A percentile compares a stretch with the other conserved stretches of the same genome.
Evolutionary conservation across 257 asterid species (phyloP).

Genomic region (Nyctanthes arbortristis): DNA sequence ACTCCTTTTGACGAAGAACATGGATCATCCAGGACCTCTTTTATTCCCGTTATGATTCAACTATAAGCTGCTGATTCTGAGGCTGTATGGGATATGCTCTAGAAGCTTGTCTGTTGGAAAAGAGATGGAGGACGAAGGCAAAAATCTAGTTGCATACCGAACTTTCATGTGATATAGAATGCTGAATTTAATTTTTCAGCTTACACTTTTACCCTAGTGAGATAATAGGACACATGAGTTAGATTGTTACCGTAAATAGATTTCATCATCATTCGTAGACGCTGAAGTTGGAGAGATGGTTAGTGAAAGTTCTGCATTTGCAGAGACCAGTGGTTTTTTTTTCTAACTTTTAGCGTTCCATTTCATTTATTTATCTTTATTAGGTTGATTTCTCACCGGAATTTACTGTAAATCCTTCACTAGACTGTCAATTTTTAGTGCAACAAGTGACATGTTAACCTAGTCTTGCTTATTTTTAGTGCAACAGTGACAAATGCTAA

Average conservation of each 20-base stretch:
- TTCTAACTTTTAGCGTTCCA: neutral
- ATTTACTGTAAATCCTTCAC: neutral
- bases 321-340: neutral
- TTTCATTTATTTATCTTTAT: neutral
- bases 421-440: neutral
- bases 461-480: neutral
- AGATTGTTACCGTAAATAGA: conserved; percentile 7
- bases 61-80: neutral
- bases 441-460: neutral
- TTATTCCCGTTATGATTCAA: neutral
- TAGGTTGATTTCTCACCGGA: neutral
- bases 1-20: conserved; percentile 17
- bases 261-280: neutral
- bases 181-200: neutral
- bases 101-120: neutral
- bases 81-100: neutral
- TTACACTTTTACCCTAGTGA: conserved; percentile 4
- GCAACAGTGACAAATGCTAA: too few species aligned
- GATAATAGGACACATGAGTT: neutral
- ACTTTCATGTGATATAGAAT: neutral
- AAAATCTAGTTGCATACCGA: neutral
- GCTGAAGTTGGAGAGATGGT: neutral
- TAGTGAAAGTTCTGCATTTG: neutral
- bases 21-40: neutral
- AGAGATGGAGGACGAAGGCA: neutral